These are phyloP conservation scores for Sugiyamaella valdiviana DNA, from an alignment of 805 yeast genomes.

Conservation along the genomic window DNA sequence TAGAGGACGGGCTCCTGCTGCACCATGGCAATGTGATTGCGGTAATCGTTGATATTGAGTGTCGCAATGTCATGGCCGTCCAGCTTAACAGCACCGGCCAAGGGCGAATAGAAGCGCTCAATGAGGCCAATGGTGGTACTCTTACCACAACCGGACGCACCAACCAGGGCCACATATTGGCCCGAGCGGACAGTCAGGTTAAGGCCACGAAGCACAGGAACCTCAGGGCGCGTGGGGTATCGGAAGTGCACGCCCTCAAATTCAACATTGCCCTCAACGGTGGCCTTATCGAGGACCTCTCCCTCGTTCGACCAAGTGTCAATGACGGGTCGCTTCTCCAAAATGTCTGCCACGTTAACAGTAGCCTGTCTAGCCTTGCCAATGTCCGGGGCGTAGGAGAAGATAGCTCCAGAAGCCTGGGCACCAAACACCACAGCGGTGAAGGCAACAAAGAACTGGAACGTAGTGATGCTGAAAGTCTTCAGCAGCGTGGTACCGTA, in stretches of 20 bases:
- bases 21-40: constrained; percentile 50
- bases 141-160: constrained; percentile 58
- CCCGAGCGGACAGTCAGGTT: constrained; percentile 42
- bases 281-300: constrained; percentile 23
- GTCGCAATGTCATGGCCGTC: constrained; percentile 46
- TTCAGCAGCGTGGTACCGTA: constrained; percentile 35
- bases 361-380: constrained; percentile 38
- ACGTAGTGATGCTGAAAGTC: constrained; percentile 25
- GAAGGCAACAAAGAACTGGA: constrained; percentile 36
- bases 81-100: constrained; percentile 42
- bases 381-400: constrained; percentile 39
- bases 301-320: constrained; percentile 31
- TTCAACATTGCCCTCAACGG: constrained; percentile 44
- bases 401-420: constrained; percentile 36
- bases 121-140: constrained; percentile 48
- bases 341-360: constrained; percentile 28
- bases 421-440: constrained; percentile 36
- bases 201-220: constrained; percentile 46
- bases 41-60: constrained; percentile 45
- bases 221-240: constrained; percentile 56
- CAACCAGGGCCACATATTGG: constrained; percentile 59
- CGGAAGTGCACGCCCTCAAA: constrained; percentile 54
- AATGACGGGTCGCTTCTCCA: constrained; percentile 30
- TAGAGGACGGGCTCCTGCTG: constrained; percentile 57
- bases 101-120: constrained; percentile 47